These are phyloP conservation scores for Rhododendron molle DNA, from an alignment of 148 eudicot species.

Conservation along the genomic window DNA sequence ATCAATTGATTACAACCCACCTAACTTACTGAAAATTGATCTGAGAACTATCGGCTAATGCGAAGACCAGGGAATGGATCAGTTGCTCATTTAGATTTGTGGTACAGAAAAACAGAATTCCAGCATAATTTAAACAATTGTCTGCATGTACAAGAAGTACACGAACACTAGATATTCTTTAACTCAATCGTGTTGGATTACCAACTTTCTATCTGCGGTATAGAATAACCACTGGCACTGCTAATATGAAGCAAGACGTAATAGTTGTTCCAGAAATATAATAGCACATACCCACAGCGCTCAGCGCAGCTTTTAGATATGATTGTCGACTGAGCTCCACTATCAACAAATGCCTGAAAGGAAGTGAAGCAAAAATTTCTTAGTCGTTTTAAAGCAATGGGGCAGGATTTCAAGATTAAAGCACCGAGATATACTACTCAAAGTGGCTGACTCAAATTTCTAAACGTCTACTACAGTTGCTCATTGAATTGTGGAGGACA, in stretches of 20 bases:
- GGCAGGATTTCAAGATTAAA: not conserved
- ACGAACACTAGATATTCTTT: not conserved
- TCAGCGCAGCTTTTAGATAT: conserved; percentile 97
- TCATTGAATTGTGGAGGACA: not conserved
- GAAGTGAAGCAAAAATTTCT: conserved; percentile 9
- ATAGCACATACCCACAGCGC: conserved; percentile 83
- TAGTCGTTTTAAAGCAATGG: not conserved
- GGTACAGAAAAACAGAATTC: not conserved
- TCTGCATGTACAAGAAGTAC: not conserved
- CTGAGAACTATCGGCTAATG: not conserved
- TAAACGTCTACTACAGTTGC: not conserved
- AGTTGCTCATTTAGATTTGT: not conserved
- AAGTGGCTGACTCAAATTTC: not conserved
- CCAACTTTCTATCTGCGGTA: not conserved
- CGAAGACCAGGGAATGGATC: not conserved
- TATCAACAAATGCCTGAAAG: conserved; percentile 92
- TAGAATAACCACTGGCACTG: not conserved
- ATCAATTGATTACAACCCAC: not conserved
- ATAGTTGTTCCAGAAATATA: not conserved
- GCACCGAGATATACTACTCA: not conserved
- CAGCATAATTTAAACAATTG: too few species aligned
- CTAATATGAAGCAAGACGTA: not conserved
- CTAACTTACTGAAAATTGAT: not conserved
- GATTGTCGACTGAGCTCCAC: conserved; percentile 98
- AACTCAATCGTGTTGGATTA: not conserved